Evolutionary conservation across 352 stramenopile species (phyloP), one percentile per base, ranked within the genome.

Genomic region (Globisporangium splendens): DNA sequence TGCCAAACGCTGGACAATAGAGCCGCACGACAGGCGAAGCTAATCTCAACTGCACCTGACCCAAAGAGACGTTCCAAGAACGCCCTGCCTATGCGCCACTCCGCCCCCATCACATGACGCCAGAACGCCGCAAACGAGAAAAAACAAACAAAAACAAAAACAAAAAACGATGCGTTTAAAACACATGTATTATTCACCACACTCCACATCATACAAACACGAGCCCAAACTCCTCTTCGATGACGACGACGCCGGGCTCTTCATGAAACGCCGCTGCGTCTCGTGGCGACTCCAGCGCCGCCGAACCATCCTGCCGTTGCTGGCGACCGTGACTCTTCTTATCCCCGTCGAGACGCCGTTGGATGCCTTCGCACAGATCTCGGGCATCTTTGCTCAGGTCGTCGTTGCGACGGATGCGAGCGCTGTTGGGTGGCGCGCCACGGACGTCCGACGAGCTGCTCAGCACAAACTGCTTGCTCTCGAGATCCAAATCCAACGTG

Each of bases 301-400:
- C 24, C 48, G 56, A 50, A 33, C 38, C 46, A 18, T 24, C 54
- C 52, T 53, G 63, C 28, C 46, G 43, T 8, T 17, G 13, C 22
- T 56, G 39, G 18, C 49, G 50, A 15, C 66, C 48, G 48, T 17
- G 38, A 43, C 66, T 73, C 33, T 63, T 56, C 47, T 73, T 70
- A 31, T 31, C 24, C 24, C 24, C 24, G 46, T 54, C 65, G 57
- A 89, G 66, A 49, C 78, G 75, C 18, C 70, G 70, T 61, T 77
- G 62, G 17, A 86, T 59, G 46, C 65, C 61, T 38, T 84, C 73
- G 47, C 77, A 62, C 31, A 90, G 38, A 18, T 87, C 74, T 33
- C 75, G 73, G 24, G 75, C 77, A 39, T 84, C 71, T 54, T 76
- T 82, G 21, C 61, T 42, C 21, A 90, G 75, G 35, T 85, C 66